Conservation (phyloP, 2,329 filamentous ascomycete genomes). For the Tricladium varicosporioides region DNA sequence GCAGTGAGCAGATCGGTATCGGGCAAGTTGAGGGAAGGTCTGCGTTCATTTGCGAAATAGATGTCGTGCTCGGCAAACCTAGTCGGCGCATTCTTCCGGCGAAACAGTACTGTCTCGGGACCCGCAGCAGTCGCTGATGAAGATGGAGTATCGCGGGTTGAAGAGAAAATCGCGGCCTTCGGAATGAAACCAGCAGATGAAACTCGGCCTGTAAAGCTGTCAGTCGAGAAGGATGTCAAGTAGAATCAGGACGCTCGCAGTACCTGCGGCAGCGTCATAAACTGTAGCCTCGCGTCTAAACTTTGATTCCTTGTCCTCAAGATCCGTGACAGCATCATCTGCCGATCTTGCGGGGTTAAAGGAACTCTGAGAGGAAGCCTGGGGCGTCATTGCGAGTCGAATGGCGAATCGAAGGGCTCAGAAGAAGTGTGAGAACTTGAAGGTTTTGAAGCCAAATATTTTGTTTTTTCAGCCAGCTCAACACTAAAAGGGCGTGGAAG, state of each 20-base stretch:
- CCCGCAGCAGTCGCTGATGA: conserved; percentile 43
- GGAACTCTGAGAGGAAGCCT: conserved; percentile 22
- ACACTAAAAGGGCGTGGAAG: not conserved
- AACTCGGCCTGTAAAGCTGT: conserved; percentile 38
- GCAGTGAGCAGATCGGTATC: conserved; percentile 68
- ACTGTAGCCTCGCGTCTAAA: conserved; percentile 46
- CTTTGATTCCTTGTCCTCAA: conserved; percentile 30
- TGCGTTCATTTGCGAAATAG: conserved; percentile 62
- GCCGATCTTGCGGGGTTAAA: conserved; percentile 16
- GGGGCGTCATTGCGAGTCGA: conserved; percentile 24
- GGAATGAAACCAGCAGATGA: conserved; percentile 42
- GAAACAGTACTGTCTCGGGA: conserved; percentile 72
- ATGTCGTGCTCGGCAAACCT: conserved; percentile 70
- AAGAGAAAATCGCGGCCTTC: conserved; percentile 23
- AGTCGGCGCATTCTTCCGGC: conserved; percentile 58
- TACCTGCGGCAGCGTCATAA: conserved; percentile 73
- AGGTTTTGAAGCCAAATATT: not conserved
- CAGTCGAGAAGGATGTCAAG: conserved; percentile 6
- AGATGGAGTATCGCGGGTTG: conserved; percentile 30
- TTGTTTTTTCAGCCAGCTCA: not conserved
- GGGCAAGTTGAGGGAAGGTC: conserved; percentile 57
- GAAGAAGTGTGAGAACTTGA: not conserved
- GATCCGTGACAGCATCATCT: conserved; percentile 1
- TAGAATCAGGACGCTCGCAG: not conserved
- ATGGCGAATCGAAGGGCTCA: not conserved